Conservation (phyloP, 2,329 filamentous ascomycete species). For the Trichoderma cornu-damae region DNA sequence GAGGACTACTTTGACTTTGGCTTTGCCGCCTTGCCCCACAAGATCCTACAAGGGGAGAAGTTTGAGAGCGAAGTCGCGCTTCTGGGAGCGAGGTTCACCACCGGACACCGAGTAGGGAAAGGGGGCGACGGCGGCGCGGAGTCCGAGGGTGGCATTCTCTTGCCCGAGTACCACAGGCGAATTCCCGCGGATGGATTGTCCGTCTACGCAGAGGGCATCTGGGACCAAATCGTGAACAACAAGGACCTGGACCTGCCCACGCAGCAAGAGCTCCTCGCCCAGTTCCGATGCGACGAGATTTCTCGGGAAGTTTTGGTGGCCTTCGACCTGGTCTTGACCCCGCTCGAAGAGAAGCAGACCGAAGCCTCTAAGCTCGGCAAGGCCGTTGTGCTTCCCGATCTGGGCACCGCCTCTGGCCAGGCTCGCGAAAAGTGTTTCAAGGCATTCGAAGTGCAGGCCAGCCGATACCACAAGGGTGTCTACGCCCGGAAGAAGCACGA, state of each 20-base stretch:
- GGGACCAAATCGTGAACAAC: conserved; percentile 98
- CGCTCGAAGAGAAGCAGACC: conserved; percentile 80
- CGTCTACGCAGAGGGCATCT: conserved; percentile 86
- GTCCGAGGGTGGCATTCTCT: conserved; percentile 72
- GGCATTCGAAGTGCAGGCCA: conserved; percentile 85
- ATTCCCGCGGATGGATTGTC: conserved; percentile 98
- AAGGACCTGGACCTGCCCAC: conserved; percentile 96
- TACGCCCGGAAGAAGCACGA: conserved; percentile 81
- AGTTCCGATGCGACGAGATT: conserved; percentile 98
- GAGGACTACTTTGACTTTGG: conserved; percentile 99
- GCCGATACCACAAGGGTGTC: conserved; percentile 94
- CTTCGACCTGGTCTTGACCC: conserved; percentile 77
- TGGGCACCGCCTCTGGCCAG: conserved; percentile 67
- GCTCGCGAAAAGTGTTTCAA: conserved; percentile 70
- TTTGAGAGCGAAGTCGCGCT: conserved; percentile 76
- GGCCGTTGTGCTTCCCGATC: conserved; percentile 63
- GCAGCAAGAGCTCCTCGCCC: conserved; percentile 91
- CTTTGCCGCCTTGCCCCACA: conserved; percentile 92
- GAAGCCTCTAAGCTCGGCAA: conserved; percentile 69
- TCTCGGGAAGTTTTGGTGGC: conserved; percentile 76
- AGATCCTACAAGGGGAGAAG: conserved; percentile 89
- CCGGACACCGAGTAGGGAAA: conserved; percentile 69
- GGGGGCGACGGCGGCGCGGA: conserved; percentile 63
- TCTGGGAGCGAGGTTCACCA: conserved; percentile 73
- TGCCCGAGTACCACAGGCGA: conserved; percentile 89